Percentiles rank a stretch among this genome's conserved stretches.
phyloP scores from a whole-genome alignment of 352 stramenopile genomes.

The Pythium insidiosum region DNA sequence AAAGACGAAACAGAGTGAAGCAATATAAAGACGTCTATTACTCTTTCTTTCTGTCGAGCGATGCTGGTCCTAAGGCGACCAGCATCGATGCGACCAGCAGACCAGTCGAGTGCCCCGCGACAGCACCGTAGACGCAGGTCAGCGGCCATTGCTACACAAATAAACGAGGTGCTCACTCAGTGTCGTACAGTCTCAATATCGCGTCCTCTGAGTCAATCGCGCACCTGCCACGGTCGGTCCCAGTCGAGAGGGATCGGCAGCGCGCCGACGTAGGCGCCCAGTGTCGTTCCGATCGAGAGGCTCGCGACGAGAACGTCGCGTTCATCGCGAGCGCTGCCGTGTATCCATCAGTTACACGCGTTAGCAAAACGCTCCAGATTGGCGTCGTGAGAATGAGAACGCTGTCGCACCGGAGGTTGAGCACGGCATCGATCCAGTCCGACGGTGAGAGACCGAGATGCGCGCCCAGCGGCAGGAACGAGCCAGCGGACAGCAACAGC shows the following conservation, averaged over 20 bases:
- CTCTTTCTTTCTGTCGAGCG: too few species aligned
- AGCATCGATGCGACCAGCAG: too few species aligned
- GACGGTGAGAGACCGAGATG: constrained; percentile 22
- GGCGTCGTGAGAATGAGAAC: constrained; percentile 52
- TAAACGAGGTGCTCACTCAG: not conserved
- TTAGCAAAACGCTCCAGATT: not conserved
- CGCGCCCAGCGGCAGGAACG: constrained; percentile 33
- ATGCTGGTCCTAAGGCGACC: too few species aligned
- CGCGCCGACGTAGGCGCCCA: constrained; percentile 68
- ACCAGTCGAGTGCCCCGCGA: too few species aligned
- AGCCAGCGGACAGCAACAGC: constrained; percentile 39
- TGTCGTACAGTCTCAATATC: too few species aligned
- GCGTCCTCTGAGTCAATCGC: too few species aligned
- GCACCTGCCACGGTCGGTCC: constrained; percentile 84
- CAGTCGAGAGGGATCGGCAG: constrained; percentile 80
- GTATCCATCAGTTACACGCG: not conserved
- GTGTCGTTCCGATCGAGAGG: constrained; percentile 40
- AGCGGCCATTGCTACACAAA: constrained; percentile 70
- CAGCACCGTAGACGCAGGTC: constrained; percentile 69
- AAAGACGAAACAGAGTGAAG: not conserved
- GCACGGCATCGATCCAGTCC: constrained; percentile 43
- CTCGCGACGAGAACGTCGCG: constrained; percentile 44
- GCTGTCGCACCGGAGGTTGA: too few species aligned
- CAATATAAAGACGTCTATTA: not conserved
- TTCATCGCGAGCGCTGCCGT: constrained; percentile 23